A percentile compares a stretch with the other conserved stretches of the same genome.
phyloP scores from a whole-genome alignment of 208 protist genomes.

The Trypanosoma platydactyli region DNA sequence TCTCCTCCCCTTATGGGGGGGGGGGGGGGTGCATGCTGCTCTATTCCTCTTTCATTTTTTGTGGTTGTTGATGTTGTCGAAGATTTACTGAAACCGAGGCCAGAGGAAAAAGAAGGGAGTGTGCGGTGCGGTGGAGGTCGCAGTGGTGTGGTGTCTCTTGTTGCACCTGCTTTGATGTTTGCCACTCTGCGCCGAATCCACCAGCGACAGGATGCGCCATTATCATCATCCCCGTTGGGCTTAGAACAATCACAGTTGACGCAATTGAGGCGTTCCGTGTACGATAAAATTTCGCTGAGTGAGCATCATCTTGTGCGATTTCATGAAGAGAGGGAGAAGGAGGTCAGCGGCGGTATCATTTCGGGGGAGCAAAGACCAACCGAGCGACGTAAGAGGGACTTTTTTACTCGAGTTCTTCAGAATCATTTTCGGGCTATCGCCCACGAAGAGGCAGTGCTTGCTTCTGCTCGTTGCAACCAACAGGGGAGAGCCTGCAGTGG shows the following conservation, averaged over 20 bases:
- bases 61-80: background rate
- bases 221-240: background rate
- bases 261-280: constrained; percentile 14
- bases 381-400: constrained; percentile 1
- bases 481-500: background rate
- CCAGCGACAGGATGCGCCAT: constrained; percentile 2
- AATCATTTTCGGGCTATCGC: constrained; percentile 20
- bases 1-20: background rate
- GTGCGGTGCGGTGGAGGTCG: too few relatives aligned
- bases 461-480: background rate
- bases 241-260: background rate
- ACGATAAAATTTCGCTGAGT: constrained; percentile 10
- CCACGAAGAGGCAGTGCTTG: background rate
- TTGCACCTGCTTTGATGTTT: constrained; percentile 28
- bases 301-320: constrained; percentile 11
- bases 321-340: constrained; percentile 7
- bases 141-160: constrained; percentile 6
- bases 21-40: constrained; percentile 1
- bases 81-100: background rate
- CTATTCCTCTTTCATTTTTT: constrained; percentile 15
- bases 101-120: too few relatives aligned
- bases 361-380: background rate
- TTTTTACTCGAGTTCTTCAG: constrained; percentile 13
- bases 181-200: constrained; percentile 35
- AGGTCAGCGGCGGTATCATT: background rate